Evolutionary conservation across 2,329 filamentous ascomycete genomes (phyloP).

Genomic region (Trichoderma pleuroti): DNA sequence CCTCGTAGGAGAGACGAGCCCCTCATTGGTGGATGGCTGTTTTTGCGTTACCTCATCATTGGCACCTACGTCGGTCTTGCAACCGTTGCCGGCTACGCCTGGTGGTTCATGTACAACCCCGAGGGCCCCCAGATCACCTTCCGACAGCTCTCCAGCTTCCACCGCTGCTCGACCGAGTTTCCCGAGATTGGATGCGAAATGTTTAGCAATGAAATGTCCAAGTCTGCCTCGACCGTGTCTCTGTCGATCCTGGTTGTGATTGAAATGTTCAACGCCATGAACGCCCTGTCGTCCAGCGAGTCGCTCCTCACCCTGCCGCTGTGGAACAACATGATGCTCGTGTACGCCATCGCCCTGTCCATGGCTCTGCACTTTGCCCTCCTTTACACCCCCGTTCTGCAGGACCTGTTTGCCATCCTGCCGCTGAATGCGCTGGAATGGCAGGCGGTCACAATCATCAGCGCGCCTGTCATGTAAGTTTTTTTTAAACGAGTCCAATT

Average conservation of each 20-base stretch:
- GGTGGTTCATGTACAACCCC: constrained; percentile 98
- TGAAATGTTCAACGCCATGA: constrained; percentile 99
- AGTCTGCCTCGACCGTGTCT: constrained; percentile 88
- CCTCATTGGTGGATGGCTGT: constrained; percentile 91
- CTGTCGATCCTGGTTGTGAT: constrained; percentile 92
- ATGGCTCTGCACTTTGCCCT: constrained; percentile 95
- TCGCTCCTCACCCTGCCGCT: constrained; percentile 87
- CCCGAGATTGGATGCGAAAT: constrained; percentile 88
- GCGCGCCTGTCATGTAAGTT: constrained; percentile 86
- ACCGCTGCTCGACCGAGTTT: constrained; percentile 82
- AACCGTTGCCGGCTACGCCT: constrained; percentile 96
- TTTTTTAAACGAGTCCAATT: constrained; percentile 25
- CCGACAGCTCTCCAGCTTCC: constrained; percentile 87
- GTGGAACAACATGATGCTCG: constrained; percentile 99
- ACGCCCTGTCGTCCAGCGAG: constrained; percentile 92
- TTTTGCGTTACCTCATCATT: constrained; percentile 96
- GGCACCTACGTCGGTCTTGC: constrained; percentile 92
- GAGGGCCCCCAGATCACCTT: constrained; percentile 89
- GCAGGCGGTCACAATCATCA: constrained; percentile 86
- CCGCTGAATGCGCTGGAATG: constrained; percentile 84
- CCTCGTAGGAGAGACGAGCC: constrained; percentile 90
- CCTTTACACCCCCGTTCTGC: constrained; percentile 85
- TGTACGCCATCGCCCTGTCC: constrained; percentile 87
- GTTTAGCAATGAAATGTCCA: constrained; percentile 81
- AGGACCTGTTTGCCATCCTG: constrained; percentile 84